A percentile compares a stretch with the other conserved stretches of the same genome.
Conservation (phyloP, 257 asterid species). For the Ajuga chamaepitys region DNA sequence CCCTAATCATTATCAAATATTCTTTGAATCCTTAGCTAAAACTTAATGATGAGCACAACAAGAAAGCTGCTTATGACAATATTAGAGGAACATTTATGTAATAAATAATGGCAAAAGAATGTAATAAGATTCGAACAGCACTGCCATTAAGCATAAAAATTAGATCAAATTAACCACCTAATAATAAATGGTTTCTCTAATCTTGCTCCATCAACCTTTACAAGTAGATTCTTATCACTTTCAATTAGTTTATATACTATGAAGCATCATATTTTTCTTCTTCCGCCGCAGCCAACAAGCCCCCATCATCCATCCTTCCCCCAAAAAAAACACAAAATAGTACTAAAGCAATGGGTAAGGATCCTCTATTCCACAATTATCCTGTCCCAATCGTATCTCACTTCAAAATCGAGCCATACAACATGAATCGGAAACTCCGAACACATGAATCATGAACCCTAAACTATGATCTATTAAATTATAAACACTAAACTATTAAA, state of each 20-base stretch:
- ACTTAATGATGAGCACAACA: neutral
- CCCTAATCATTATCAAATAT: slow-evolving; percentile 8
- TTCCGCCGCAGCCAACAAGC: neutral
- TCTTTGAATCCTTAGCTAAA: neutral
- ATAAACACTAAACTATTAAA: too few species aligned
- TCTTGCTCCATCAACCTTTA: neutral
- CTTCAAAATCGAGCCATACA: too few species aligned
- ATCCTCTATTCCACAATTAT: too few species aligned
- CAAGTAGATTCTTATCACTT: neutral
- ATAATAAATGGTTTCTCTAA: neutral
- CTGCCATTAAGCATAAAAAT: neutral
- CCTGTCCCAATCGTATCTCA: too few species aligned
- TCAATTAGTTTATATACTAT: neutral
- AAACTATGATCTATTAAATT: too few species aligned
- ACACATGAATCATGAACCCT: too few species aligned
- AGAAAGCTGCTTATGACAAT: neutral
- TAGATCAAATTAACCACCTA: neutral
- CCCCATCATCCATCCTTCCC: neutral
- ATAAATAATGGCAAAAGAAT: neutral
- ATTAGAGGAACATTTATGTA: neutral
- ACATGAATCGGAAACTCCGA: too few species aligned
- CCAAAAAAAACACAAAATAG: neutral
- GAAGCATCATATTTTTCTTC: neutral
- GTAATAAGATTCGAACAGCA: neutral
- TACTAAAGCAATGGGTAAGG: too few species aligned